A percentile compares a stretch with the other conserved stretches of the same genome.
Evolutionary conservation across 345 rosid species (phyloP).

Genomic region (Carallia brachiata): DNA sequence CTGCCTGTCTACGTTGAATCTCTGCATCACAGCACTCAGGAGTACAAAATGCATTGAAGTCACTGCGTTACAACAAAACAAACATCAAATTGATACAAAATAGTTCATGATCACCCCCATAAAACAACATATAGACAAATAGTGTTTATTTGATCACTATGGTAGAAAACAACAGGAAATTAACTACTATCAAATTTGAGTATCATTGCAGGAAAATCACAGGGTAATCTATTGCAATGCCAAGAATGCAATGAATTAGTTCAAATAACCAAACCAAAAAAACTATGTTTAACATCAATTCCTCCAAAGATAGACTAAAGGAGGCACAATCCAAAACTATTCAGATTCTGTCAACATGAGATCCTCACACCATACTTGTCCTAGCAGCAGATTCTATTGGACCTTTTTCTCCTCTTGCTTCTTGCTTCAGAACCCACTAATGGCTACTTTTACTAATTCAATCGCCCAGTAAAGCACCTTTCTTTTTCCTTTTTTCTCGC

Average conservation of each 20-base stretch:
- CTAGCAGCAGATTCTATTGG: neutral
- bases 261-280: no score
- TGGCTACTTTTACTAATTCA: no score
- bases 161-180: neutral
- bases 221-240: no score
- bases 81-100: neutral
- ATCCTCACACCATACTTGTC: no score
- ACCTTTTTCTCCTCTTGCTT: neutral
- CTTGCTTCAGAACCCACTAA: neutral
- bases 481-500: neutral
- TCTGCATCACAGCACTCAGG: conserved; percentile 30
- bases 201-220: no score
- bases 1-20: conserved; percentile 17
- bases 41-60: conserved; percentile 32
- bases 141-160: neutral
- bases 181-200: no score
- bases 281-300: no score
- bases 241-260: no score
- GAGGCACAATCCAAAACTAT: no score
- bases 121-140: neutral
- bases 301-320: no score
- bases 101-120: neutral
- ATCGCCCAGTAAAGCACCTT: no score
- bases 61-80: conserved; percentile 20
- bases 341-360: no score